Evolutionary conservation across 202 grass and related monocot genomes (phyloP).

Genomic region (Carex arenaria): DNA sequence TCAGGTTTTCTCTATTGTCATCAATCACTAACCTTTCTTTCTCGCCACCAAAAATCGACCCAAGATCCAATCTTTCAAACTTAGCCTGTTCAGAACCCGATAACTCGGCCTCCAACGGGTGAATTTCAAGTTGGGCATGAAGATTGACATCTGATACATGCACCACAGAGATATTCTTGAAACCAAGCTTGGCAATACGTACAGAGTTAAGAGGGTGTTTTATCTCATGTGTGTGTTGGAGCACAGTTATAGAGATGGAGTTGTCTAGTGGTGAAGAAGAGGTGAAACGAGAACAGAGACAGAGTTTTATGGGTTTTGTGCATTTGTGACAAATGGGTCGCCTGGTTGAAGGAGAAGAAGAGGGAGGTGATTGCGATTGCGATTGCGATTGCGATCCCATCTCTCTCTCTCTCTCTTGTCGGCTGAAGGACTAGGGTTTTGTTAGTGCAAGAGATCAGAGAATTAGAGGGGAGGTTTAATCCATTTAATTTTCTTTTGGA

Average conservation of each 20-base stretch:
- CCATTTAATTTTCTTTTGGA: too few relatives aligned
- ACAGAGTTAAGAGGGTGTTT: constrained; percentile 81
- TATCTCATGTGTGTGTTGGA: constrained; percentile 72
- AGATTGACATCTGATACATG: constrained; percentile 64
- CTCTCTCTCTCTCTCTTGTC: background rate
- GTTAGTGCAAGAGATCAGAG: background rate
- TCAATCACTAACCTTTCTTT: background rate
- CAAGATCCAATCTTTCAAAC: too few relatives aligned
- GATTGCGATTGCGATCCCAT: constrained; percentile 44
- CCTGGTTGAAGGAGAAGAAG: background rate
- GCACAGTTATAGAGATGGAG: constrained; percentile 59
- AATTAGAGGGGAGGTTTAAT: background rate
- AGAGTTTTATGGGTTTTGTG: constrained; percentile 59
- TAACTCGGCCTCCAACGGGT: constrained; percentile 16
- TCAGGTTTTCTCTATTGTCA: background rate
- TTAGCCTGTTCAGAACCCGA: background rate
- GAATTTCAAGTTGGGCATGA: constrained; percentile 50
- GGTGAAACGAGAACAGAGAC: constrained; percentile 65
- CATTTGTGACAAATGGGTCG: constrained; percentile 53
- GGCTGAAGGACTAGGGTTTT: background rate
- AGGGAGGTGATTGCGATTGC: background rate
- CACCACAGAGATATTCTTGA: constrained; percentile 54
- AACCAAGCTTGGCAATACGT: constrained; percentile 63
- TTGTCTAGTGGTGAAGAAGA: constrained; percentile 56
- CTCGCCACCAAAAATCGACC: background rate